These are phyloP conservation scores for Tephrocybe sp. DNA, from an alignment of 768 basidiomycete genomes.

Conservation along the genomic window DNA sequence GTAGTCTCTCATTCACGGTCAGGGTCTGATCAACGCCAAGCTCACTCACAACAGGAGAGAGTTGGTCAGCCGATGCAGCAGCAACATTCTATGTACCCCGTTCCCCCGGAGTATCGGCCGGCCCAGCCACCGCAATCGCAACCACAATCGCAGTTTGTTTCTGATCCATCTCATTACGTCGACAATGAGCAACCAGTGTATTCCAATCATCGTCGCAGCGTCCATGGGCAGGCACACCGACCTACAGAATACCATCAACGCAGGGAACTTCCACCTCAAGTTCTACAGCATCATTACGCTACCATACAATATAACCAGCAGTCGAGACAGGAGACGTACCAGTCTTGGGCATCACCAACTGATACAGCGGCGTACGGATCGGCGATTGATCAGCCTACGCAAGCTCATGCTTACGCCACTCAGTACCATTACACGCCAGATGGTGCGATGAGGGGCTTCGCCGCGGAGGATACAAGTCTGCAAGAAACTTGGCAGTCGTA, in stretches of 20 bases:
- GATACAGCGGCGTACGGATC: constrained; percentile 18
- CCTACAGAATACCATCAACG: too few species aligned
- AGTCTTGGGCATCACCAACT: constrained; percentile 30
- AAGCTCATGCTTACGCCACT: constrained; percentile 5
- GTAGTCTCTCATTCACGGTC: not conserved
- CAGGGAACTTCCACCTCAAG: too few species aligned
- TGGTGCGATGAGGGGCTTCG: constrained; percentile 41
- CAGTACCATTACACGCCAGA: constrained; percentile 46
- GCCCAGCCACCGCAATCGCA: not conserved
- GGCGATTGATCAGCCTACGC: constrained; percentile 15
- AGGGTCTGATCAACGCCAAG: constrained; percentile 2
- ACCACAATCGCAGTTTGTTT: not conserved
- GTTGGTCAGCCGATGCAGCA: not conserved
- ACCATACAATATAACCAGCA: too few species aligned
- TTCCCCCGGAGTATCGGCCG: constrained; percentile 22
- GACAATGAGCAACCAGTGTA: too few species aligned
- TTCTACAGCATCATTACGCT: too few species aligned
- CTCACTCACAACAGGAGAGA: constrained; percentile 2
- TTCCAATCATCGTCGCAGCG: too few species aligned
- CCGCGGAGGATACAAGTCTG: constrained; percentile 51
- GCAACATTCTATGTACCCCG: constrained; percentile 29
- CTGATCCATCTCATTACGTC: too few species aligned
- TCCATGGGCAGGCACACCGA: too few species aligned
- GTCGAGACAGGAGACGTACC: constrained; percentile 16
- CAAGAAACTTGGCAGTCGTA: constrained; percentile 73